phyloP scores from a whole-genome alignment of 495 filamentous ascomycete species.

The Penicillium angulare region DNA sequence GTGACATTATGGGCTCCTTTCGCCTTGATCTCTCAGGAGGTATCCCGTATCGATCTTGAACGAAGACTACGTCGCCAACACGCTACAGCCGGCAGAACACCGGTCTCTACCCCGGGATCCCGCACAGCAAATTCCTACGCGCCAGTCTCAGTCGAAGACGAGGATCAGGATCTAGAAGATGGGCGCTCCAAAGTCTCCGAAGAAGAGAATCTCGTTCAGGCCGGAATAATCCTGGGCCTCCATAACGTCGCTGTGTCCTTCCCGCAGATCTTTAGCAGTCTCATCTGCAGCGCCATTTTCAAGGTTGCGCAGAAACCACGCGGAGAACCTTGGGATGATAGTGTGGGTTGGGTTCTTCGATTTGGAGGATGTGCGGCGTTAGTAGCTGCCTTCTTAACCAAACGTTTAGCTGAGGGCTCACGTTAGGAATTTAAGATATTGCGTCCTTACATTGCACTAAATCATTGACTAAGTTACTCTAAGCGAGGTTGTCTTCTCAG shows the following conservation, averaged over 20 bases:
- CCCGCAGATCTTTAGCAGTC: slow-evolving; percentile 83
- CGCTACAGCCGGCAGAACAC: slow-evolving; percentile 14
- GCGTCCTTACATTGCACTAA: too few relatives aligned
- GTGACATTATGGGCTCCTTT: slow-evolving; percentile 89
- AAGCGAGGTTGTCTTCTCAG: background rate
- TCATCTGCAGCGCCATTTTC: slow-evolving; percentile 80
- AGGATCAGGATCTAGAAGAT: slow-evolving; percentile 25
- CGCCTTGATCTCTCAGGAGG: slow-evolving; percentile 86
- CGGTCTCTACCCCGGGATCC: background rate
- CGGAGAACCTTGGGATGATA: slow-evolving; percentile 77
- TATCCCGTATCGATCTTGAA: slow-evolving; percentile 71
- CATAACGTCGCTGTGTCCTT: slow-evolving; percentile 90
- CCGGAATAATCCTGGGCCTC: slow-evolving; percentile 83
- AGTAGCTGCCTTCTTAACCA: slow-evolving; percentile 67
- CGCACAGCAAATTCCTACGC: slow-evolving; percentile 7
- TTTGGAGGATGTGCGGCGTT: slow-evolving; percentile 76
- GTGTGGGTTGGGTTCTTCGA: slow-evolving; percentile 79
- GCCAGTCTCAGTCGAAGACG: slow-evolving; percentile 11
- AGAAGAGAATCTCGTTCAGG: slow-evolving; percentile 53
- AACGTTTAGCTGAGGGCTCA: slow-evolving; percentile 39
- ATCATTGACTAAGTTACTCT: background rate
- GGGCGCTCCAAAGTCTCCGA: slow-evolving; percentile 12
- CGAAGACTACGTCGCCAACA: slow-evolving; percentile 53
- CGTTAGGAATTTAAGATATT: too few relatives aligned
- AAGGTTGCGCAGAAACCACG: slow-evolving; percentile 76